Conservation (phyloP, 352 stramenopile genomes). For the Globisporangium okanoganense region DNA sequence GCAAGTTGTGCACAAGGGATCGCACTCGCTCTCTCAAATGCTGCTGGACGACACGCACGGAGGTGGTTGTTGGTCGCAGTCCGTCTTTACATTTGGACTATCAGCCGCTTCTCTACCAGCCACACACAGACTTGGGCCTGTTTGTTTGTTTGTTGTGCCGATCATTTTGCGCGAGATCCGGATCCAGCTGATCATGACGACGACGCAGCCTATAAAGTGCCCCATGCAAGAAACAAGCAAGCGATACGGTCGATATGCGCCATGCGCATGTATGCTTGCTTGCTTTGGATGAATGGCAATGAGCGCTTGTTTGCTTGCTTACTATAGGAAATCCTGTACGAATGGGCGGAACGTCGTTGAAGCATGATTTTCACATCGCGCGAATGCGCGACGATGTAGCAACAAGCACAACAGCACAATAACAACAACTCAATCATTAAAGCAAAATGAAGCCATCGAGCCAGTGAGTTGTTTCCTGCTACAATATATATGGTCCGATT, state of each 20-base stretch:
- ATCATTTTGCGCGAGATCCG: not conserved
- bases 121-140: not conserved
- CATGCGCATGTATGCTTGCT: not conserved
- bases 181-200: not conserved
- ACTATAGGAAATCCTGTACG: not conserved
- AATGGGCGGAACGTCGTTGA: not conserved
- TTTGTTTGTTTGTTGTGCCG: not conserved
- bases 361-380: not conserved
- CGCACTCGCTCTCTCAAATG: not conserved
- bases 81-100: slow-evolving; percentile 5
- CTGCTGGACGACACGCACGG: not conserved
- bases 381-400: not conserved
- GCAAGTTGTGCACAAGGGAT: not conserved
- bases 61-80: not conserved
- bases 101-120: not conserved
- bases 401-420: too few relatives aligned
- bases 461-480: too few relatives aligned
- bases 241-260: not conserved
- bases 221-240: not conserved
- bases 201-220: not conserved
- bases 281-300: not conserved
- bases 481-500: too few relatives aligned
- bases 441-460: too few relatives aligned
- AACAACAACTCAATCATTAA: too few relatives aligned
- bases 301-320: not conserved